Conservation (phyloP, 495 filamentous ascomycete genomes). For the Podospora conica region DNA sequence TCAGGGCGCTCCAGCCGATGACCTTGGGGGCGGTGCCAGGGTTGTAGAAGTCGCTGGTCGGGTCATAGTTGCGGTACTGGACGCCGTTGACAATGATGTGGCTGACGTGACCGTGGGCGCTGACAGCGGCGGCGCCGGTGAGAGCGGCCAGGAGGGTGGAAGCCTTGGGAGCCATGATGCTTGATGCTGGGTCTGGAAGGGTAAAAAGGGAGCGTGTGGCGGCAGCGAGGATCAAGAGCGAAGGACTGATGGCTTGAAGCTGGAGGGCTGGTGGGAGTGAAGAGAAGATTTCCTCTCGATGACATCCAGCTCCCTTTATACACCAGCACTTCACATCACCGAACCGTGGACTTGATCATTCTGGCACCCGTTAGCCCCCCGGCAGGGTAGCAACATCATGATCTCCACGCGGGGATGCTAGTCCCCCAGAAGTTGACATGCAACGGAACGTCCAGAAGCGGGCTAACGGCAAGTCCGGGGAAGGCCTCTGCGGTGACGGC, state of each 20-base stretch:
- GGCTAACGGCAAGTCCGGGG: background rate
- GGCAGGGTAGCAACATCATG: background rate
- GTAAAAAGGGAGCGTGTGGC: background rate
- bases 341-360: background rate
- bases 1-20: conserved; percentile 50
- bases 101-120: conserved; percentile 56
- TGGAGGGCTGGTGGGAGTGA: background rate
- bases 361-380: background rate
- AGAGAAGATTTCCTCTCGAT: background rate
- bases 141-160: conserved; percentile 38
- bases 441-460: conserved; percentile 9
- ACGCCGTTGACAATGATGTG: conserved; percentile 55
- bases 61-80: conserved; percentile 42
- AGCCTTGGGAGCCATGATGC: conserved; percentile 18
- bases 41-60: conserved; percentile 33
- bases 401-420: conserved; percentile 2
- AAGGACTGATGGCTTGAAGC: conserved; percentile 1
- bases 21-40: conserved; percentile 37
- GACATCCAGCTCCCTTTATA: background rate
- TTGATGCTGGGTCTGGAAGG: background rate
- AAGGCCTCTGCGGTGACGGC: background rate
- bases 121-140: conserved; percentile 46
- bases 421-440: conserved; percentile 5
- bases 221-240: background rate
- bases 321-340: background rate